Percentiles rank a stretch among this genome's conserved stretches.
Conservation (phyloP, 176 grass and related monocot species). For the Eleusine coracana region DNA sequence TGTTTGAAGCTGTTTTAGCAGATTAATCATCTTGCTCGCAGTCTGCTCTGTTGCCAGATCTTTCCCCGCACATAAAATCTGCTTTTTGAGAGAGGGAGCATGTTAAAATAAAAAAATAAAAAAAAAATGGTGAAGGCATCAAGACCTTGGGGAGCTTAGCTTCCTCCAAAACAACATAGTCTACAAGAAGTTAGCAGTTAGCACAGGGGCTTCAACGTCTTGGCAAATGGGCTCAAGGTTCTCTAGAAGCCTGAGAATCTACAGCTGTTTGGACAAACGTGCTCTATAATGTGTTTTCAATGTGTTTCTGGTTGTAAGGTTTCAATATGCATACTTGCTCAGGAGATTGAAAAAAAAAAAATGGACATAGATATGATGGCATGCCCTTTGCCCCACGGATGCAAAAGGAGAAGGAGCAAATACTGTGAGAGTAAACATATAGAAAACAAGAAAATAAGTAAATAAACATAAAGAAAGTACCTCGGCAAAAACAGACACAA, state of each 20-base stretch:
- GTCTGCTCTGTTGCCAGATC: constrained; percentile 80
- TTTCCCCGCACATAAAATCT: constrained; percentile 75
- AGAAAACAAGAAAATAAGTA: constrained; percentile 1
- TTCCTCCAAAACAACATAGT: neutral
- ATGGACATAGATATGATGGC: neutral
- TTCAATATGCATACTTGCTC: neutral
- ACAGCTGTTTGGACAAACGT: neutral
- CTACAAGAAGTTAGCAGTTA: neutral
- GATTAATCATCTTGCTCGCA: constrained; percentile 56
- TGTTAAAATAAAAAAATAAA: neutral
- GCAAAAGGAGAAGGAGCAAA: neutral
- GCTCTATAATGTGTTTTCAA: neutral
- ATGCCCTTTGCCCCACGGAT: neutral
- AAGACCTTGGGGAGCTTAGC: neutral
- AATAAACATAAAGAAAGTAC: constrained; percentile 35
- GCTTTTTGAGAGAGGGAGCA: constrained; percentile 21
- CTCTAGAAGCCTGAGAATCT: neutral
- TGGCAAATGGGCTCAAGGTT: neutral
- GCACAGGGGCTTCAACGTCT: neutral
- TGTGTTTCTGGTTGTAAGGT: neutral
- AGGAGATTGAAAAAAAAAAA: neutral
- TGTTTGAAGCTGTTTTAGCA: constrained; percentile 73
- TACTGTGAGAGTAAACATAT: neutral
- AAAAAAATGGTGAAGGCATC: constrained; percentile 11
- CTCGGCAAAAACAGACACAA: constrained; percentile 73